Evolutionary conservation across 306 rosid species (phyloP).

Genomic region (Ochetophila trinervis): DNA sequence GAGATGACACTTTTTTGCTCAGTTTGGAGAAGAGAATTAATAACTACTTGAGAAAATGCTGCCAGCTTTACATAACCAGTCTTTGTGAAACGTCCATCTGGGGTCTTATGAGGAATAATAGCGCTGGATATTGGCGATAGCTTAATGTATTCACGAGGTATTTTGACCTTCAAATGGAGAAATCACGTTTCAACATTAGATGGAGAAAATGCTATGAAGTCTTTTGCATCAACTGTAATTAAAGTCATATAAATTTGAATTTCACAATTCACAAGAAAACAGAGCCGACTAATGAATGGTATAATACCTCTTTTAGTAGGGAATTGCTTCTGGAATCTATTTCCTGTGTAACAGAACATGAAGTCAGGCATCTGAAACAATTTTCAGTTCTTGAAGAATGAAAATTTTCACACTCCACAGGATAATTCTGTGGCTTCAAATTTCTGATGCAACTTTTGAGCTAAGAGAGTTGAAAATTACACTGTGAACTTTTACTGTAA

Average conservation of each 20-base stretch:
- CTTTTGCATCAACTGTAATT: neutral
- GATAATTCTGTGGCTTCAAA: conserved; percentile 4
- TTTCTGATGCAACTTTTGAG: conserved; percentile 8
- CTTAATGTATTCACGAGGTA: conserved; percentile 80
- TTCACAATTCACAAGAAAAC: conserved; percentile 1
- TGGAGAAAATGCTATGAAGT: neutral
- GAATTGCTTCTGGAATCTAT: conserved; percentile 36
- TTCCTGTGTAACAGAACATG: conserved; percentile 45
- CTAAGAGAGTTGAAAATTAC: conserved; percentile 29
- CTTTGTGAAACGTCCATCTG: conserved; percentile 64
- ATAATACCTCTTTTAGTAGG: conserved; percentile 62
- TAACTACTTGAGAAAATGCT: conserved; percentile 80
- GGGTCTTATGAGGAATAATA: conserved; percentile 68
- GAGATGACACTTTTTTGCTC: neutral
- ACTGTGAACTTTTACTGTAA: conserved; percentile 64
- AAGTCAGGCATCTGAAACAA: conserved; percentile 27
- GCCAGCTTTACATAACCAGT: conserved; percentile 84
- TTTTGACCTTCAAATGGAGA: conserved; percentile 57
- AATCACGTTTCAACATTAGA: conserved; percentile 15
- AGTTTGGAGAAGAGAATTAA: neutral
- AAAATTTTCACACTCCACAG: conserved; percentile 4
- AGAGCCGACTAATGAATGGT: conserved; percentile 6
- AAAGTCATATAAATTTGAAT: neutral
- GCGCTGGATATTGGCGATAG: conserved; percentile 86
- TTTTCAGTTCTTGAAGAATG: no score